Evolutionary conservation across 108 stramenopile genomes (phyloP).

Genomic region (Cyclostephanos invisitatus): DNA sequence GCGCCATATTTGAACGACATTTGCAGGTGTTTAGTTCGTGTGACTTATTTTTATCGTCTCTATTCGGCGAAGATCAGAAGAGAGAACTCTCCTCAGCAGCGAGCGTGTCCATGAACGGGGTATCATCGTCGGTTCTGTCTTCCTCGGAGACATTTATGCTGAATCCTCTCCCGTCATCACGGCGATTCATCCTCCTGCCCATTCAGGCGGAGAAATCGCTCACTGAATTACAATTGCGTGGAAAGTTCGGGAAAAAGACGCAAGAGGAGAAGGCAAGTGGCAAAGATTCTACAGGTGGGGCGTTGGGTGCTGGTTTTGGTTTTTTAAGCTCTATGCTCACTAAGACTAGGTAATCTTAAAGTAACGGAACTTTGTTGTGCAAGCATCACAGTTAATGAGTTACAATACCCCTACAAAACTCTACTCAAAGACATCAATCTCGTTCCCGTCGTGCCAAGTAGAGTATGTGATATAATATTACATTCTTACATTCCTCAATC

Average conservation of each 20-base stretch:
- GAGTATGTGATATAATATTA: too few species aligned
- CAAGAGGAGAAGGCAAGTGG: conserved; percentile 51
- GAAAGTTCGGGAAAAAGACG: conserved; percentile 60
- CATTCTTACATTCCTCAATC: too few species aligned
- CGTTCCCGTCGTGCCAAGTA: too few species aligned
- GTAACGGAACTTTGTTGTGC: background rate
- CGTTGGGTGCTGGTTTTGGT: conserved; percentile 68
- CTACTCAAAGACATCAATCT: too few species aligned
- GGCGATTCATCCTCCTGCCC: conserved; percentile 78
- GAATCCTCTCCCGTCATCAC: conserved; percentile 74
- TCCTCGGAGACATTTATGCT: conserved; percentile 51
- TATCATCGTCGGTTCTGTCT: conserved; percentile 31
- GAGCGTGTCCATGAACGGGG: conserved; percentile 8
- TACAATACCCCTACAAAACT: too few species aligned
- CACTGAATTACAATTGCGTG: conserved; percentile 74
- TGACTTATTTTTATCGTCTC: conserved; percentile 70
- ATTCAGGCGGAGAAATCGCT: conserved; percentile 86
- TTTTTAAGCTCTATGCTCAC: conserved; percentile 85
- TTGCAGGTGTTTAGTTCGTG: conserved; percentile 57
- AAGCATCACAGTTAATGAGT: background rate
- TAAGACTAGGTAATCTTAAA: conserved; percentile 51
- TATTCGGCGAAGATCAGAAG: conserved; percentile 63
- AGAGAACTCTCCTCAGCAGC: conserved; percentile 23
- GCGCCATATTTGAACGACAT: conserved; percentile 61
- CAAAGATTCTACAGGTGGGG: conserved; percentile 47